Conservation (phyloP, 306 rosid species). For the Malus sylvestris region DNA sequence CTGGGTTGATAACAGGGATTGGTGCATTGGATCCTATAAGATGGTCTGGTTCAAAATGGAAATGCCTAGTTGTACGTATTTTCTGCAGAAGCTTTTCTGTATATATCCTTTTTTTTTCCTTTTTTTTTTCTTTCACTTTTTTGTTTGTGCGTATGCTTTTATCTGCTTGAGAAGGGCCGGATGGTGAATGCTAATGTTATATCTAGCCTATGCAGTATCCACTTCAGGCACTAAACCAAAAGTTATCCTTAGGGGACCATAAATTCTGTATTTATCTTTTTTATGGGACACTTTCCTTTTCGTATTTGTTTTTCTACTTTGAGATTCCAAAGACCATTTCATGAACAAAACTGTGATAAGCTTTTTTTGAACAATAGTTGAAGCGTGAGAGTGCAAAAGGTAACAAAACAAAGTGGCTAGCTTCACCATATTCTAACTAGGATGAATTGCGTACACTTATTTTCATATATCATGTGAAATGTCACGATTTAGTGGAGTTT, state of each 20-base stretch:
- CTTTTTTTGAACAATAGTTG: background rate
- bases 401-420: background rate
- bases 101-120: background rate
- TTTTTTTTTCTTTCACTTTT: too few species aligned
- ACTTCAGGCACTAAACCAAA: background rate
- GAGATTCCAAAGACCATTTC: background rate
- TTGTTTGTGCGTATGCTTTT: background rate
- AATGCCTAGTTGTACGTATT: constrained; percentile 59
- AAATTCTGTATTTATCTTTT: background rate
- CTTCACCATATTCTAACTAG: background rate
- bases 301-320: background rate
- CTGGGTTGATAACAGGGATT: constrained; percentile 71
- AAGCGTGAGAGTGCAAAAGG: background rate
- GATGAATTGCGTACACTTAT: background rate
- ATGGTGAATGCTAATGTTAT: background rate
- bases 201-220: too few species aligned
- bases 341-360: background rate
- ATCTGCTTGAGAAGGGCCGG: background rate
- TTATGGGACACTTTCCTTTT: background rate
- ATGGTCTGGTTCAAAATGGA: constrained; percentile 95
- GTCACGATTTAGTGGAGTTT: background rate
- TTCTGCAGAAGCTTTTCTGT: background rate
- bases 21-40: constrained; percentile 68
- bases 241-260: background rate
- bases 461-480: background rate